These are phyloP conservation scores for Spergularia marina DNA, from an alignment of 148 eudicot genomes.

Conservation along the genomic window DNA sequence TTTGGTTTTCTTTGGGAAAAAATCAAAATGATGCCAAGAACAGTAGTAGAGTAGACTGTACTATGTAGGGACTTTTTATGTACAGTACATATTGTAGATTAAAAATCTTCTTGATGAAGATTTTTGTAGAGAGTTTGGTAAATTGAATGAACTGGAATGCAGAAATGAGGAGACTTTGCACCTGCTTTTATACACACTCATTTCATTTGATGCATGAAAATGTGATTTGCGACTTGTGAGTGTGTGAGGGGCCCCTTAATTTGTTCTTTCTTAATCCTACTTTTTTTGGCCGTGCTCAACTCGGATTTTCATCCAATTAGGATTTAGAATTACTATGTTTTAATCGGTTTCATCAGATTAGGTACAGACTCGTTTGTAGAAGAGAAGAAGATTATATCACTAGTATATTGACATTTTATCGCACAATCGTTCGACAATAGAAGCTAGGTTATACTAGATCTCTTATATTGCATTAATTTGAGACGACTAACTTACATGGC, in stretches of 20 bases:
- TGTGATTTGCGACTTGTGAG: neutral
- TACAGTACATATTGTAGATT: too few relatives aligned
- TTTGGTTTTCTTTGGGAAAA: neutral
- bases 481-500: too few relatives aligned
- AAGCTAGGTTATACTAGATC: too few relatives aligned
- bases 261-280: slow-evolving; percentile 5
- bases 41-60: neutral
- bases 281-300: neutral
- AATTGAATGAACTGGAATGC: slow-evolving; percentile 17
- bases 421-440: too few relatives aligned
- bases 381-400: too few relatives aligned
- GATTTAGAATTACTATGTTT: too few relatives aligned
- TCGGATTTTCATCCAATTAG: too few relatives aligned
- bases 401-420: too few relatives aligned
- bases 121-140: neutral
- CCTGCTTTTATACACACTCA: slow-evolving; percentile 34
- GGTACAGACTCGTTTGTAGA: too few relatives aligned
- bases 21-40: neutral
- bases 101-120: neutral
- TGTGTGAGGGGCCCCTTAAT: slow-evolving; percentile 9
- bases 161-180: slow-evolving; percentile 25
- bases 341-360: too few relatives aligned
- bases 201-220: neutral
- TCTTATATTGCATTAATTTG: too few relatives aligned
- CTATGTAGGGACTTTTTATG: neutral